Base-by-base conservation (phyloP, 1,139 yeast genomes). In the Blastobotrys arbuscula region DNA sequence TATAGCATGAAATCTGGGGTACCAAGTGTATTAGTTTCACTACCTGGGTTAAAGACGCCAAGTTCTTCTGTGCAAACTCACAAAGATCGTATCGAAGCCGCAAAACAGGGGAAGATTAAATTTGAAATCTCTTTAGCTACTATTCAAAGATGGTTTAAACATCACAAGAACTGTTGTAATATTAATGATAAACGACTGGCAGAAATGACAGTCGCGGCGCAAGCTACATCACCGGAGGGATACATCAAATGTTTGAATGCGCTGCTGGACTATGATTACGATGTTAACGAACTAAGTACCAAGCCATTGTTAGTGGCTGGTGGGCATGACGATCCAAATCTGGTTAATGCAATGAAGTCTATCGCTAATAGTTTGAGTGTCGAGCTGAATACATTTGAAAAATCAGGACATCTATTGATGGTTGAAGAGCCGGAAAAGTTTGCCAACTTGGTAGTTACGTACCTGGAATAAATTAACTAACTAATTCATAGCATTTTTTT, bases 101-200 rank as follows among this genome's bases (percentile, higher is more conserved):
- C 43, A 16, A 23, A 30, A 19, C 16, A 28, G 9, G 43, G 36
- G 9, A 30, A 30, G n/a, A 16, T 40, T 10, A 26, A 18, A 16
- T 28, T 28, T 15, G 36, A 40, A 18, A n/a, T 40, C 18, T 26
- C 43, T 4, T 28, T 40, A 21, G 36, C 23, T n/a, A 40, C 43
- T 2, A 40, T 40, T 21, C 35, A 40, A n/a, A 33, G 43, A 13
- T 40, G 43, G 43, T 40, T 40, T 40, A 39, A 39, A 24, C 30
- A 39, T 23, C 24, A 37, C 8, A 16, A 34, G 18, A 18, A 16
- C 12, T 18, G 12, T 7, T 18, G 38, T 34, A 19, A 19, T 3
- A 19, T 34, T 9, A 40, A 40, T 28, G 42, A 26, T n/a, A 18
- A 30, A 23, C n/a, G 18, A n/a, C 13, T 15, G 8, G 35, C 26